Percentiles rank a stretch among this genome's conserved stretches.
phyloP scores from a whole-genome alignment of 2,329 filamentous ascomycete species.

The Lachnellula subtilissima region DNA sequence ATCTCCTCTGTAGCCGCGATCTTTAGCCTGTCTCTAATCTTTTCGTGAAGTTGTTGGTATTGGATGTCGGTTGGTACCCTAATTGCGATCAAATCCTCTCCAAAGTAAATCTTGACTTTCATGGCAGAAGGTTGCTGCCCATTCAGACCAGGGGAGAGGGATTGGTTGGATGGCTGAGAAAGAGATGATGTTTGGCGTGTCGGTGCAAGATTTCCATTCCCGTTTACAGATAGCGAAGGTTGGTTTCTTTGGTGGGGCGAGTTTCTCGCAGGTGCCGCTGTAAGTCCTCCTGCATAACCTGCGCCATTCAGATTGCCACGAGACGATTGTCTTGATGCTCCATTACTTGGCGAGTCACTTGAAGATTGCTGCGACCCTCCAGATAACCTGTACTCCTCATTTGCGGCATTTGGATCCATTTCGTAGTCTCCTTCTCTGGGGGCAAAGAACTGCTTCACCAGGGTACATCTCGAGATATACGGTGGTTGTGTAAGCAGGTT shows the following conservation, averaged over 20 bases:
- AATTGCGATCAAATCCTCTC: constrained; percentile 87
- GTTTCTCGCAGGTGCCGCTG: constrained; percentile 42
- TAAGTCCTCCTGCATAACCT: constrained; percentile 49
- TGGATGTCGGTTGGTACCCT: constrained; percentile 77
- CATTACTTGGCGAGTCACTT: constrained; percentile 54
- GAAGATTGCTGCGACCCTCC: constrained; percentile 64
- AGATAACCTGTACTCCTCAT: constrained; percentile 72
- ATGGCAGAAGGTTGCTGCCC: constrained; percentile 48
- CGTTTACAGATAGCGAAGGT: constrained; percentile 30
- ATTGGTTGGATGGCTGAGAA: constrained; percentile 52
- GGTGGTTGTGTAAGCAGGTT: constrained; percentile 77
- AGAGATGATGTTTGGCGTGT: constrained; percentile 32
- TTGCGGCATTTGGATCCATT: constrained; percentile 64
- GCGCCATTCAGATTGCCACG: constrained; percentile 58
- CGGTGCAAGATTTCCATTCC: constrained; percentile 16
- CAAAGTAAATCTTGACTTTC: constrained; percentile 94
- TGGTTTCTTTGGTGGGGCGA: constrained; percentile 34
- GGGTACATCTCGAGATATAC: constrained; percentile 76
- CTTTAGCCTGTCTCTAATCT: constrained; percentile 79
- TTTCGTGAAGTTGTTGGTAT: constrained; percentile 73
- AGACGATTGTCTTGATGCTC: constrained; percentile 60
- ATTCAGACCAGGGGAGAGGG: constrained; percentile 46
- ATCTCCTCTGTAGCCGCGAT: constrained; percentile 65
- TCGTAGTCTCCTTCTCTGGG: constrained; percentile 90
- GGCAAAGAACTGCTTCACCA: constrained; percentile 87